These are phyloP conservation scores for Botrytis byssoidea DNA, from an alignment of 2,329 filamentous ascomycete genomes.

Conservation along the genomic window DNA sequence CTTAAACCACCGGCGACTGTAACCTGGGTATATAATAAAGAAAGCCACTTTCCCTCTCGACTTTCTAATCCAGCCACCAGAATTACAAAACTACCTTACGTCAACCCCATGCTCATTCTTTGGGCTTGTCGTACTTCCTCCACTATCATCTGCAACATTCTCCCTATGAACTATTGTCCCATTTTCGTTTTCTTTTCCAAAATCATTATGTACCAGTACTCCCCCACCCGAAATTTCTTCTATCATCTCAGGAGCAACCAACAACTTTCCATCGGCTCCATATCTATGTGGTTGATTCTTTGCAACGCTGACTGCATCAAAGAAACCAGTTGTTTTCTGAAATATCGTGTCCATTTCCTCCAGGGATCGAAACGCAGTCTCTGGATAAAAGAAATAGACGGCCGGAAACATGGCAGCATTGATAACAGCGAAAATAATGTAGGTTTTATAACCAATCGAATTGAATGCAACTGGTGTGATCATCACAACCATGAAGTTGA, in stretches of 20 bases:
- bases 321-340: not conserved
- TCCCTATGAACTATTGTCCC: not conserved
- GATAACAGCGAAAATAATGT: slow-evolving; percentile 56
- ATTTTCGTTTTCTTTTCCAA: not conserved
- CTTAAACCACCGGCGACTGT: not conserved
- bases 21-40: slow-evolving; percentile 11
- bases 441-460: slow-evolving; percentile 59
- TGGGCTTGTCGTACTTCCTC: not conserved
- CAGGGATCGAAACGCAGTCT: slow-evolving; percentile 41
- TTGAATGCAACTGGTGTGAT: slow-evolving; percentile 44
- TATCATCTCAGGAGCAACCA: slow-evolving; percentile 4
- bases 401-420: slow-evolving; percentile 40
- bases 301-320: slow-evolving; percentile 5
- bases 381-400: slow-evolving; percentile 51
- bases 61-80: not conserved
- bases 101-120: not conserved
- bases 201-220: not conserved
- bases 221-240: not conserved
- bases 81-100: not conserved
- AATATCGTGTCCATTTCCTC: slow-evolving; percentile 21
- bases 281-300: slow-evolving; percentile 1
- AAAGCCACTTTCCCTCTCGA: not conserved
- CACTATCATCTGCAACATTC: not conserved
- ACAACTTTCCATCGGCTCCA: slow-evolving; percentile 11
- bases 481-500: slow-evolving; percentile 47